Evolutionary conservation across 192 early-diverging fungal genomes (phyloP).

Genomic region (Chytriomyces sp.): DNA sequence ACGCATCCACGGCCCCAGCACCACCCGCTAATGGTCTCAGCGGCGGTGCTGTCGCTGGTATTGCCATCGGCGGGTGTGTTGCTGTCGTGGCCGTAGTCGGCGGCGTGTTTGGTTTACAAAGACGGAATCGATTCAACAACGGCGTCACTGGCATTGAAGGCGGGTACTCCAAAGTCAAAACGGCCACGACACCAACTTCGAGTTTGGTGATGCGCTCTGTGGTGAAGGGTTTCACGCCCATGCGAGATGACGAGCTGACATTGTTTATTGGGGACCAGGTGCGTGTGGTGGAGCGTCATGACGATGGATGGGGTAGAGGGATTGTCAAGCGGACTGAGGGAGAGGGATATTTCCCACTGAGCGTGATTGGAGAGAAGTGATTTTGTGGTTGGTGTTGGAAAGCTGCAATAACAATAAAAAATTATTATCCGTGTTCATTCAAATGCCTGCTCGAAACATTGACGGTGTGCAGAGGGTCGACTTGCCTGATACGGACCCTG

Average conservation of each 20-base stretch:
- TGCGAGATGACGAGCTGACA: neutral
- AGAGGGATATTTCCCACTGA: constrained; percentile 4
- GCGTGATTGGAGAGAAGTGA: neutral
- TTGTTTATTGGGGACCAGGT: neutral
- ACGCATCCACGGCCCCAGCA: neutral
- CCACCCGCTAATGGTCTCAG: neutral
- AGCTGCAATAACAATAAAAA: too few relatives aligned
- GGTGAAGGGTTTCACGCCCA: neutral
- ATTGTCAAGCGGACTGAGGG: neutral
- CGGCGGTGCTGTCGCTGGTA: neutral
- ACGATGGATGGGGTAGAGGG: neutral
- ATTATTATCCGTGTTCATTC: too few relatives aligned
- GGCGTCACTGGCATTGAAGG: neutral
- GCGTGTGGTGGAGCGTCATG: neutral
- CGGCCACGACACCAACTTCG: neutral
- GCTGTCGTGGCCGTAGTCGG: neutral
- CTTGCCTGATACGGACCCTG: too few relatives aligned
- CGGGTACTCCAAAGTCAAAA: neutral
- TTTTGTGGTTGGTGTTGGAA: too few relatives aligned
- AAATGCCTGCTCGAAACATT: too few relatives aligned
- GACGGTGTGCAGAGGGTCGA: too few relatives aligned
- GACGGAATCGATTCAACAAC: neutral
- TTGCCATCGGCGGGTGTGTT: neutral
- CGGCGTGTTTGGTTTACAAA: neutral
- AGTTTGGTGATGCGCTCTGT: neutral